Base-by-base conservation (phyloP, 768 basidiomycete genomes). In the Rickenella mellea region DNA sequence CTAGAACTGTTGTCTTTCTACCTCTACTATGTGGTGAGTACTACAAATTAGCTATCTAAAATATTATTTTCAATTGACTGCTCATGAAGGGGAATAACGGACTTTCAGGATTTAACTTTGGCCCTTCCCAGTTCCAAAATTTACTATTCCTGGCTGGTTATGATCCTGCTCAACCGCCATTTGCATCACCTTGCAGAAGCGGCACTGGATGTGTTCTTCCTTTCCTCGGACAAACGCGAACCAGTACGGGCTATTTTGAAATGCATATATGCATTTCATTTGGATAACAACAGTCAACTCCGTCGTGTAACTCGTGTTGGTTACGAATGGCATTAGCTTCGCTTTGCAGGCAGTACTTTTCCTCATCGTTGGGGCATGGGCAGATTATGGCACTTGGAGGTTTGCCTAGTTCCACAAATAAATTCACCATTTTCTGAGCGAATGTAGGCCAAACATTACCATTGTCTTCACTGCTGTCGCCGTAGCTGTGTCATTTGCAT, bases 301-400 rank as follows among this genome's bases (percentile, higher is more conserved):
- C n/a, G 25, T 44, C 31, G 9, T 10, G 4, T 9, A 21, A 2
- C 83, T 86, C 47, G 80, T 86, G 4, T 68, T 86, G 20, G 66
- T 85, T 42, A 85, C 83, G 6, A 87, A 87, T 50, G 84, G 85
- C 3, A 76, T 88, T 32, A 80, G 79, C 46, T 86, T 86, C 52
- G 82, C 81, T 0, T 69, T 87, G 21, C 84, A 88, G 59, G 81
- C 83, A 0, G 71, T 69, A 12, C 52, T 86, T 12, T 61, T 88
- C 29, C 58, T 86, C 19, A 51, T 71, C 10, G 73, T 87, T 22
- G 84, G 83, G 4, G 80, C 82, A 3, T 86, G 83, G 79, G 83
- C 83, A 1, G 84, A 87, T 56, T 88, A 86, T 55, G 84, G 85
- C n/a, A 61, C 64, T 12, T 85, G 83, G 83, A 80, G 80, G 80